Evolutionary conservation across 2,329 filamentous ascomycete genomes (phyloP), one percentile per base, ranked within the genome.

Genomic region (Malbranchea zuffiana): DNA sequence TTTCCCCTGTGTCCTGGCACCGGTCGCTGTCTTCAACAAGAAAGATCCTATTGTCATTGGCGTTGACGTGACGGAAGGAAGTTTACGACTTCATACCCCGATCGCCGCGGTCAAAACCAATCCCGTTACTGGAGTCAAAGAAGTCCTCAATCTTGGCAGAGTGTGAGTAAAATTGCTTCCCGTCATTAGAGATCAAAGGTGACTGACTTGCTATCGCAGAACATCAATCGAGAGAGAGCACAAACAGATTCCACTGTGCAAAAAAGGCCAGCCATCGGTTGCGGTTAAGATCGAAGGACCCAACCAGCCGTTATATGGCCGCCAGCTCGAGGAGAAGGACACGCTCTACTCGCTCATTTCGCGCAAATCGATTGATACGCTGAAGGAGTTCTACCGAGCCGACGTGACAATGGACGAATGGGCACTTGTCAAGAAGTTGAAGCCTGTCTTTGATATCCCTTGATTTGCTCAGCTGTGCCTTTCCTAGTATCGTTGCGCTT

Each of bases 11-110:
- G 82, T 96, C 24, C 74, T 98, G 39, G 75, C 74, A 49, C 77
- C 88, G 0, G 83, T 98, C 25, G 86, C 86, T 11, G 82, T 98
- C 18, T 98, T 98, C 75, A 96, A 96, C 74, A 98, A 98, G 74
- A 94, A 87, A 35, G 75, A 78, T 48, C 90, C 90, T 24, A 96
- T 98, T 50, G 84, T 98, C 41, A 69, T 98, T 32, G 90, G 90
- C 67, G 82, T 96, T 20, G 92, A 98, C 63, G 88, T 96, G 21
- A 64, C 82, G n/a, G 90, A 96, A 44, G 90, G 92, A 19, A 81
- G 77, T 50, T 72, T 98, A 35, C 77, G 78, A 52, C 68, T 94
- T 51, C 83, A 88, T 60, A 95, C 92, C 4, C 90, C 90, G 5
- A 80, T 98, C 48, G 82, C 85, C 1, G 85, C 79, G 3, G 77